Base-by-base conservation (phyloP, 2,329 filamentous ascomycete species). In the Allantophomopsis cytisporea region DNA sequence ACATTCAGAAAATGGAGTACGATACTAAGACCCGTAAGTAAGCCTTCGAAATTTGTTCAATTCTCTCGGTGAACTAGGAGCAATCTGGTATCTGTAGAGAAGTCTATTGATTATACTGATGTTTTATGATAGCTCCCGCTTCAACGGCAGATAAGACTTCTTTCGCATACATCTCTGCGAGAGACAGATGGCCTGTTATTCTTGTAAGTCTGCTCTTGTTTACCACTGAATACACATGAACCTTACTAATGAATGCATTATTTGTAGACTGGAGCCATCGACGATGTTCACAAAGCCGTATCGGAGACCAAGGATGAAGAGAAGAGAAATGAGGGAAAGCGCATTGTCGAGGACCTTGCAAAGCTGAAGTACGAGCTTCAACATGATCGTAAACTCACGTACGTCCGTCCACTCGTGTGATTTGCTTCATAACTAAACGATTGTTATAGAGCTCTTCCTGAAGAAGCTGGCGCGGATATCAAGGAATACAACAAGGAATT, bases 301-400 rank as follows among this genome's bases (percentile, higher is more conserved):
- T 65, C 67, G 28, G 66, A 71, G 30, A 47, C 44, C 5, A 45
- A 40, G 34, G 75, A 85, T 38, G 60, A 76, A 8, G 69, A 75
- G 43, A 82, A 81, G 54, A 61, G 69, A 28, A 72, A 73, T 17
- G 91, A 96, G 59, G 91, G 91, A 52, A 95, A 95, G 66, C 68
- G 66, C 50, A 87, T 98, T 43, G 72, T 94, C 33, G 76, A 83
- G 55, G 73, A 82, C 48, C 69, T 98, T 11, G 81, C 80, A 5
- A 73, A 70, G 47, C 69, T 98, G 52, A 98, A 98, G 63, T 95
- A 96, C 62, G 89, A 96, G 62, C 65, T 96, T 35, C 84, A 94
- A 57, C 91, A 98, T 56, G 79, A 95, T 59, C 76, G 87, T 34
- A 66, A 74, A 46, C 61, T 96, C 50, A 80, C 72, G 83, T 89